Conservation (phyloP, 164 flowering plant species). For the Vitis riparia region DNA sequence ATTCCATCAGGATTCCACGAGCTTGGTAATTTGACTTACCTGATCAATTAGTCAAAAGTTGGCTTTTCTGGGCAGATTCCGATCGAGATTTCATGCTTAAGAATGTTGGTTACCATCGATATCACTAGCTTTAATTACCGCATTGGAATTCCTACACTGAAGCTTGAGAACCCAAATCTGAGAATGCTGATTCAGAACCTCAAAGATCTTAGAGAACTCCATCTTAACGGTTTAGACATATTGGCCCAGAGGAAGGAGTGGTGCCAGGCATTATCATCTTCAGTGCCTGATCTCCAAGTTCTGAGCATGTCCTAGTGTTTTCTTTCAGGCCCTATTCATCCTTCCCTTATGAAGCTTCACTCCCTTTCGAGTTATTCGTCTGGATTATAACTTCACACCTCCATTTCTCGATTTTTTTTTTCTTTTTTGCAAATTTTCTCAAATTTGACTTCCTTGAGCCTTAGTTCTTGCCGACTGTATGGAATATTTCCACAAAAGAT, state of each 20-base stretch:
- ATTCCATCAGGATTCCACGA: neutral
- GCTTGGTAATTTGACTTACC: too few relatives aligned
- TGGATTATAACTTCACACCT: too few relatives aligned
- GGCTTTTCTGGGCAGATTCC: slow-evolving; percentile 16
- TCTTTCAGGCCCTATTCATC: too few relatives aligned
- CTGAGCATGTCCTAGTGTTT: too few relatives aligned
- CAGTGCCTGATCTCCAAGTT: slow-evolving; percentile 4
- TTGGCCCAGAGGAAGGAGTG: slow-evolving; percentile 7
- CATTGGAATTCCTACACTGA: neutral
- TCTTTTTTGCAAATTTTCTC: slow-evolving; percentile 2
- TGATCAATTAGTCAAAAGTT: slow-evolving; percentile 1
- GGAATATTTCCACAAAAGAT: too few relatives aligned
- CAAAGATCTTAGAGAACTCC: too few relatives aligned
- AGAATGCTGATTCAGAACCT: too few relatives aligned
- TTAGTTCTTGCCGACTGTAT: neutral
- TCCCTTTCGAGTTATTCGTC: too few relatives aligned
- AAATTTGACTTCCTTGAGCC: slow-evolving; percentile 7
- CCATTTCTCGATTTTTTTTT: neutral
- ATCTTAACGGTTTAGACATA: neutral
- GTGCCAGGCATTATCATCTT: slow-evolving; percentile 13
- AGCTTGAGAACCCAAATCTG: slow-evolving; percentile 1
- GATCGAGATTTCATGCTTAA: neutral
- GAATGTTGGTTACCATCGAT: slow-evolving; percentile 13
- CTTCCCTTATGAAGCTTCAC: too few relatives aligned
- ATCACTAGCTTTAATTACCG: neutral